Evolutionary conservation across 2,329 filamentous ascomycete genomes (phyloP).

Genomic region (Penicillium janthinellum): DNA sequence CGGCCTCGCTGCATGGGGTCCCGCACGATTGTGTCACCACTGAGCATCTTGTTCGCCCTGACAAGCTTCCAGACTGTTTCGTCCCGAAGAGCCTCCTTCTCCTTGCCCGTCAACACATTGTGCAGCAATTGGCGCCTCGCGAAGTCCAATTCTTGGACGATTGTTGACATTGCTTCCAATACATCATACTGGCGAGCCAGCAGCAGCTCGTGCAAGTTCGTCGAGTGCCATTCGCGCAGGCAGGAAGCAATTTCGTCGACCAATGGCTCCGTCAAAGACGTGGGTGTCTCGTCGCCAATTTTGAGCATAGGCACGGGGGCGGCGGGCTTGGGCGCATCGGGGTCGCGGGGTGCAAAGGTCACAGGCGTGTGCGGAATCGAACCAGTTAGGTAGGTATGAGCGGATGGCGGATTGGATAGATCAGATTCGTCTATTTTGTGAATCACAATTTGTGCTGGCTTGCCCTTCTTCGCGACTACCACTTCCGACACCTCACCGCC

Average conservation of each 20-base stretch:
- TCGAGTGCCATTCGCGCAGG: conserved; percentile 96
- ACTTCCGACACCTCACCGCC: conserved; percentile 36
- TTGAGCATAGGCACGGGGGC: conserved; percentile 97
- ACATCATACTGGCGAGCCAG: conserved; percentile 78
- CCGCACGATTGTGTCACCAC: conserved; percentile 90
- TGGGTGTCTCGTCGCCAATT: conserved; percentile 94
- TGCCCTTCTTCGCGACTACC: conserved; percentile 42
- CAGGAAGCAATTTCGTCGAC: conserved; percentile 98
- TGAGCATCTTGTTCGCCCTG: conserved; percentile 89
- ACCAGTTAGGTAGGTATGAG: conserved; percentile 29
- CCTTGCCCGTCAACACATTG: conserved; percentile 85
- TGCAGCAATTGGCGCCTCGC: conserved; percentile 88
- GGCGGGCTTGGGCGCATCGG: conserved; percentile 68
- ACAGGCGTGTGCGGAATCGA: conserved; percentile 41
- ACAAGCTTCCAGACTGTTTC: conserved; percentile 96
- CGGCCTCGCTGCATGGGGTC: conserved; percentile 81
- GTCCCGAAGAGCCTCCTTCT: conserved; percentile 78
- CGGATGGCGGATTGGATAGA: conserved; percentile 34
- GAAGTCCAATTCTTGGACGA: conserved; percentile 81
- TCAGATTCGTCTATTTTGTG: conserved; percentile 40
- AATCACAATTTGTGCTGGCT: conserved; percentile 44
- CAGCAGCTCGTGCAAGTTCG: conserved; percentile 88
- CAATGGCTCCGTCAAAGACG: conserved; percentile 82
- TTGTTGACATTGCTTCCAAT: conserved; percentile 76
- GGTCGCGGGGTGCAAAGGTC: conserved; percentile 56